Evolutionary conservation across 331 rosid genomes (phyloP).

Genomic region (Rhamnella rubrinervis): DNA sequence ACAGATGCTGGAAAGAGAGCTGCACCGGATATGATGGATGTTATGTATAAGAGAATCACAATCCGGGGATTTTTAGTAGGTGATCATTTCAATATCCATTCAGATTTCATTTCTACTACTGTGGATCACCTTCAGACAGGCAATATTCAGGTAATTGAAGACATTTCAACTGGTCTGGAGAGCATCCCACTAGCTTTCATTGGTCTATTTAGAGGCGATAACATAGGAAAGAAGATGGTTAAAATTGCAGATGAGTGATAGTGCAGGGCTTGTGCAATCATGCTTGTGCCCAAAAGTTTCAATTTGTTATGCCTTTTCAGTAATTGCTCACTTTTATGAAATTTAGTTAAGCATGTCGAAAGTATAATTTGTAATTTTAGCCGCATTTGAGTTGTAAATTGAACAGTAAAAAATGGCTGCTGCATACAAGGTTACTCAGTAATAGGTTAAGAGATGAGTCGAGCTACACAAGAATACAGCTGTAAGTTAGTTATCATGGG

Average conservation of each 20-base stretch:
- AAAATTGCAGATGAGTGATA: constrained; percentile 39
- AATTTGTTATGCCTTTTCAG: no score
- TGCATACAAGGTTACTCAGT: no score
- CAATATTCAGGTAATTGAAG: constrained; percentile 45
- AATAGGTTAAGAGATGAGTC: no score
- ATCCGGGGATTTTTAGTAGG: constrained; percentile 54
- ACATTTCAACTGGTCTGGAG: constrained; percentile 52
- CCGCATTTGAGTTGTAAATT: no score
- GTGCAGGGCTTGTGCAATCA: no score
- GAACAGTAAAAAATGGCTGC: no score
- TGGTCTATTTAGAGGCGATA: constrained; percentile 57
- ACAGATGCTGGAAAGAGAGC: constrained; percentile 35
- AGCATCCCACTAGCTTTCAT: constrained; percentile 58
- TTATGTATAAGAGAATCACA: constrained; percentile 62
- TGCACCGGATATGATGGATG: constrained; percentile 51
- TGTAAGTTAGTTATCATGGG: no score
- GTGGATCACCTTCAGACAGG: constrained; percentile 36
- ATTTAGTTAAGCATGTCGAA: no score
- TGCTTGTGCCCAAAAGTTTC: no score
- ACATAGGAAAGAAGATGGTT: constrained; percentile 69
- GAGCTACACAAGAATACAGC: no score
- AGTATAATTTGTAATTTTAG: no score
- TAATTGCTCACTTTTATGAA: neutral
- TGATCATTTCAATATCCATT: constrained; percentile 37
- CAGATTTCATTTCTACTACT: constrained; percentile 47